phyloP scores from a whole-genome alignment of 2,329 filamentous ascomycete genomes.

The Hymenoscyphus fructigenus region DNA sequence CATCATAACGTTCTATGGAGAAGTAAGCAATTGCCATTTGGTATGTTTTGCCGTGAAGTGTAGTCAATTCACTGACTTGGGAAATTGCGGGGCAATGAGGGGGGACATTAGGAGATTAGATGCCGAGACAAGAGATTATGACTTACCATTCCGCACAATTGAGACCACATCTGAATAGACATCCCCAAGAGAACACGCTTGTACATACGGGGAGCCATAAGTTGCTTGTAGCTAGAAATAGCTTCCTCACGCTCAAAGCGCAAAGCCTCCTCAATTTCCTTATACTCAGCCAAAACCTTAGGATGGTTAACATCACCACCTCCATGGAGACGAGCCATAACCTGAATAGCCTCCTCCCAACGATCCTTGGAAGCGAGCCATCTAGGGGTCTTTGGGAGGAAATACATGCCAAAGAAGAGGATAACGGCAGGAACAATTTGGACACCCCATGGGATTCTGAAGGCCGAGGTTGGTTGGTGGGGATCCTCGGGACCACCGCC shows the following conservation, averaged over 20 bases:
- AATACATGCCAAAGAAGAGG: conserved; percentile 56
- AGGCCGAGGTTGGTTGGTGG: conserved; percentile 52
- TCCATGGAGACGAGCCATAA: conserved; percentile 59
- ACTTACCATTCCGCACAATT: conserved; percentile 56
- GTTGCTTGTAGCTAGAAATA: conserved; percentile 68
- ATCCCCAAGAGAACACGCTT: conserved; percentile 70
- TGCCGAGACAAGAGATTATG: background rate
- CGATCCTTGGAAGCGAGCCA: conserved; percentile 69
- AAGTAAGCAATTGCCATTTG: background rate
- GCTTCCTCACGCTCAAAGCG: conserved; percentile 71
- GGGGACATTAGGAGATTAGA: background rate
- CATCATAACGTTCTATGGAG: conserved; percentile 61
- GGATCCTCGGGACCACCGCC: conserved; percentile 51
- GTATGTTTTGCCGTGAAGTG: background rate
- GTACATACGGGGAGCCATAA: conserved; percentile 69
- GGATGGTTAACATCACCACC: conserved; percentile 54
- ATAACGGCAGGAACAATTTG: conserved; percentile 56
- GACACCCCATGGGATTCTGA: conserved; percentile 61
- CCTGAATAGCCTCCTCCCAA: conserved; percentile 62
- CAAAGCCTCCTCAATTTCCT: conserved; percentile 69
- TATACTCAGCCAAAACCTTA: conserved; percentile 62
- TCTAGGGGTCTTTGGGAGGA: conserved; percentile 64
- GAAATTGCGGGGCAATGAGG: background rate
- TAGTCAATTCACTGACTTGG: background rate
- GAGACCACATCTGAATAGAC: conserved; percentile 74